A percentile compares a stretch with the other conserved stretches of the same genome.
Evolutionary conservation across 148 eudicot species (phyloP).

Genomic region (Oxyria digyna): DNA sequence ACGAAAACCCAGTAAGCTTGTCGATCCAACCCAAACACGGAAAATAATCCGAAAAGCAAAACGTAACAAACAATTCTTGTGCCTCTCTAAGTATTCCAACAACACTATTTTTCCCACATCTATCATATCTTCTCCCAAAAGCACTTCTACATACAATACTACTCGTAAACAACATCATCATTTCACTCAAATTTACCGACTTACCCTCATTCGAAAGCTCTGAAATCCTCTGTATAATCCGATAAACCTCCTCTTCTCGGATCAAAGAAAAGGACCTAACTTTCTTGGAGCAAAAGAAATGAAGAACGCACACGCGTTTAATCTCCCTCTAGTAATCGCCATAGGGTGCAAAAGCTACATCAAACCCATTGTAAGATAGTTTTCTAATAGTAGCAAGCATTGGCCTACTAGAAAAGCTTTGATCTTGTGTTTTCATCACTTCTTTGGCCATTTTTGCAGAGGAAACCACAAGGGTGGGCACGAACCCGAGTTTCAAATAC

Average conservation of each 20-base stretch:
- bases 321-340: constrained; percentile 11
- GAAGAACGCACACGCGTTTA: constrained; percentile 15
- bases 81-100: constrained; percentile 14
- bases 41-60: constrained; percentile 18
- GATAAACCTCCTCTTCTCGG: constrained; percentile 14
- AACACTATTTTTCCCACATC: background rate
- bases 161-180: constrained; percentile 8
- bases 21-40: constrained; percentile 21
- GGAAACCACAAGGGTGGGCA: constrained; percentile 3
- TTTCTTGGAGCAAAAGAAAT: constrained; percentile 21
- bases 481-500: background rate
- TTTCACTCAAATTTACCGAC: constrained; percentile 17
- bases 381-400: background rate
- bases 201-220: constrained; percentile 9
- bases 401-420: background rate
- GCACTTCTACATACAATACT: constrained; percentile 15
- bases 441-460: constrained; percentile 1
- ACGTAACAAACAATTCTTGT: constrained; percentile 6
- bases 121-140: constrained; percentile 20
- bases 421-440: constrained; percentile 3
- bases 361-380: background rate
- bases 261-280: constrained; percentile 16
- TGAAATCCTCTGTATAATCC: constrained; percentile 11
- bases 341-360: constrained; percentile 4
- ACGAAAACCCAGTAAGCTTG: constrained; percentile 5